phyloP scores from a whole-genome alignment of 345 rosid genomes.

The Salix udensis region DNA sequence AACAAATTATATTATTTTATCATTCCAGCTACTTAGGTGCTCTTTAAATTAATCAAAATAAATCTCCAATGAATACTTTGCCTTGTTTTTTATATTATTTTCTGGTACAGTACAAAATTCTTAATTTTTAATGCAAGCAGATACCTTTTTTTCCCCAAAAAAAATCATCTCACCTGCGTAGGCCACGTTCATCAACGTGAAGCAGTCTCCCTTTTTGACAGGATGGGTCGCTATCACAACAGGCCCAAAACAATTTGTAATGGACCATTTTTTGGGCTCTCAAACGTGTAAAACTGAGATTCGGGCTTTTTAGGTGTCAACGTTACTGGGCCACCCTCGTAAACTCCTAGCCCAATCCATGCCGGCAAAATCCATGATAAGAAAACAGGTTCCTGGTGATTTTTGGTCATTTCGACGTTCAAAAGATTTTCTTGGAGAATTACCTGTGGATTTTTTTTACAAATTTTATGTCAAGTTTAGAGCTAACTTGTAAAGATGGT shows the following conservation, averaged over 20 bases:
- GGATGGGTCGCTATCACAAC: background rate
- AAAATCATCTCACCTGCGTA: background rate
- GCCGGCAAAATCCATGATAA: background rate
- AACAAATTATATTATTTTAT: too few relatives aligned
- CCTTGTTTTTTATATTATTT: too few relatives aligned
- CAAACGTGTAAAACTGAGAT: background rate
- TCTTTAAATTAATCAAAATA: too few relatives aligned
- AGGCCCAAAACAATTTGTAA: background rate
- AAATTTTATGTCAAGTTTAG: too few relatives aligned
- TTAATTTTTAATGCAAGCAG: background rate
- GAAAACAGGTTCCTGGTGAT: background rate
- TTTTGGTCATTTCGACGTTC: background rate
- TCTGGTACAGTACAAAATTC: too few relatives aligned
- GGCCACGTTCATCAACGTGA: background rate
- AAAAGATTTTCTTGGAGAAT: too few relatives aligned
- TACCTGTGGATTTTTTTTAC: too few relatives aligned
- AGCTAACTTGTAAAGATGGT: too few relatives aligned
- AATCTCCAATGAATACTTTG: too few relatives aligned
- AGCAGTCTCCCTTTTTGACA: background rate
- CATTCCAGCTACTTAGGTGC: too few relatives aligned
- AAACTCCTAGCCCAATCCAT: background rate
- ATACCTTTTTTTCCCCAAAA: background rate
- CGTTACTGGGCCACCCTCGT: background rate
- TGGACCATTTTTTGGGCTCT: background rate
- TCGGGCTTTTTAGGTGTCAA: background rate